These are phyloP conservation scores for Botrytis squamosa DNA, from an alignment of 2,329 filamentous ascomycete species.

Conservation along the genomic window DNA sequence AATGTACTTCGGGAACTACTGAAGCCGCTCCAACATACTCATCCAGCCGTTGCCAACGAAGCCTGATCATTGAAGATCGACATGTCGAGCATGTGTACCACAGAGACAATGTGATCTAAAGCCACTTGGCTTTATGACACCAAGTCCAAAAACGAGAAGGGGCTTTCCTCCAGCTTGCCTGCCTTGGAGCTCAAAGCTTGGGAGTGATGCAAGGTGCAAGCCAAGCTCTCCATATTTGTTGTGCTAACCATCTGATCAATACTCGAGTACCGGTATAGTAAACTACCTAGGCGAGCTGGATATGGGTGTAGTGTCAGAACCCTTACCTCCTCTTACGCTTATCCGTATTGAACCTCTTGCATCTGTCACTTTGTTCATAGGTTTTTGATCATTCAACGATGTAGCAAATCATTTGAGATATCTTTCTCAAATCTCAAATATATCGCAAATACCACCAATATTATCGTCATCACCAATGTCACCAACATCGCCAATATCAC, in stretches of 20 bases:
- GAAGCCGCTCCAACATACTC: neutral
- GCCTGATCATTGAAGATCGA: neutral
- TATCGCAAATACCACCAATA: neutral
- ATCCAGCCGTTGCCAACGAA: neutral
- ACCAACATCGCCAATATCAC: neutral
- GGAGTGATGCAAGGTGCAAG: neutral
- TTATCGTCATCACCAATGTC: neutral
- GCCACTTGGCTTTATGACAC: neutral
- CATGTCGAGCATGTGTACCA: neutral
- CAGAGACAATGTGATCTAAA: neutral
- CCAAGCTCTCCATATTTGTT: neutral
- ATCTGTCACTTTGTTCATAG: neutral
- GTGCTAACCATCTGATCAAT: neutral
- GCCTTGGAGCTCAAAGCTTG: neutral
- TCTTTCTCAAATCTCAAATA: neutral
- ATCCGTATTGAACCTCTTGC: neutral
- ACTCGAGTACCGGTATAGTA: neutral
- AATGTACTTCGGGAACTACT: neutral
- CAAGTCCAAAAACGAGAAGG: neutral
- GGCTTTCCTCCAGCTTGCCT: neutral
- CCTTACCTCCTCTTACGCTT: neutral
- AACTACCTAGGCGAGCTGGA: neutral
- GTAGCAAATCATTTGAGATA: neutral
- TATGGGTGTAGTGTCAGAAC: neutral
- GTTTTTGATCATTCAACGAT: neutral